Percentiles rank a stretch among this genome's conserved stretches.
Evolutionary conservation across 306 rosid species (phyloP).

Genomic region (Cucumis hystrix): DNA sequence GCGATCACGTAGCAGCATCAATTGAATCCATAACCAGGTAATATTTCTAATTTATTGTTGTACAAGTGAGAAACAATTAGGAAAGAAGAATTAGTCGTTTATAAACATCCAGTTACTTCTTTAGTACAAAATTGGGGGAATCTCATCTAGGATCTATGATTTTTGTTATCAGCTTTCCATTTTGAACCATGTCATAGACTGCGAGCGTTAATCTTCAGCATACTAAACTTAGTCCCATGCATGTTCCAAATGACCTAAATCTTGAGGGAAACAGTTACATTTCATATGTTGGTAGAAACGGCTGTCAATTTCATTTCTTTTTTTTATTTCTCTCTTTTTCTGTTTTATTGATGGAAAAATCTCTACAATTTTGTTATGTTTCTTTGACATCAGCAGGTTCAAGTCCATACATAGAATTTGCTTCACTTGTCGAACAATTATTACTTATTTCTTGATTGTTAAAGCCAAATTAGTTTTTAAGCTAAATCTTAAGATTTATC

Average conservation of each 20-base stretch:
- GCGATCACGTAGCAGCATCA: conserved; percentile 76
- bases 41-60: background rate
- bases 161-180: background rate
- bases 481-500: background rate
- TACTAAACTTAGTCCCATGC: background rate
- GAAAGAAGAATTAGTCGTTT: background rate
- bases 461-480: background rate
- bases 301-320: background rate
- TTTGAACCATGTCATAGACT: background rate
- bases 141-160: background rate
- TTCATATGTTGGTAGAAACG: background rate
- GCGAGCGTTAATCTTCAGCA: background rate
- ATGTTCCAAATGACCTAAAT: background rate
- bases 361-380: background rate
- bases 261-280: background rate
- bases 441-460: background rate
- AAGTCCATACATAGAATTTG: background rate
- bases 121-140: background rate
- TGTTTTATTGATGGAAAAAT: background rate
- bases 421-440: background rate
- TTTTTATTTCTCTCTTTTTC: background rate
- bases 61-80: background rate
- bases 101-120: background rate
- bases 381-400: background rate
- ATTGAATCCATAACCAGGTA: conserved; percentile 96